phyloP scores from a whole-genome alignment of 305 asterid genomes.

The Fraxinus angustifolia region DNA sequence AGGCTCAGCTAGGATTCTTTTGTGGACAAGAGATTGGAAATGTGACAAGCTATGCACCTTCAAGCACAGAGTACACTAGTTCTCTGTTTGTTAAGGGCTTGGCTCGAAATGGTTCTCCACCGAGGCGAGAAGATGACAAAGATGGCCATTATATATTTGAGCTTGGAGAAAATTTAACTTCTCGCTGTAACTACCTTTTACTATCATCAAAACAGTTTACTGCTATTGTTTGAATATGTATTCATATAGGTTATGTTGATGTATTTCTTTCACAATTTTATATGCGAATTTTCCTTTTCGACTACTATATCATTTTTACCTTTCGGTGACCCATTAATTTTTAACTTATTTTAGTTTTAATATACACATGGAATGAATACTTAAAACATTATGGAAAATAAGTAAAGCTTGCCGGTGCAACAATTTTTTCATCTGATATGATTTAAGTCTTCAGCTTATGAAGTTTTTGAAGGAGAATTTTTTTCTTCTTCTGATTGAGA shows the following conservation, averaged over 20 bases:
- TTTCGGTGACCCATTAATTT: background rate
- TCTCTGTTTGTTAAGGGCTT: constrained; percentile 33
- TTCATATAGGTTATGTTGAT: background rate
- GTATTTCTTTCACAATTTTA: background rate
- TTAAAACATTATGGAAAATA: background rate
- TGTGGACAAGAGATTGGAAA: constrained; percentile 52
- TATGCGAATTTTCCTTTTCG: background rate
- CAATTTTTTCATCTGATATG: background rate
- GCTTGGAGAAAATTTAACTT: background rate
- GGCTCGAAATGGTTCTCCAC: background rate
- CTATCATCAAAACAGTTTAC: constrained; percentile 1
- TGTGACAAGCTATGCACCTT: constrained; percentile 49
- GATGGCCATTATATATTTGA: background rate
- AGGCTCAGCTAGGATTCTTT: constrained; percentile 53
- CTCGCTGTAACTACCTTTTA: background rate
- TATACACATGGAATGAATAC: background rate
- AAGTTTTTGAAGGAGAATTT: background rate
- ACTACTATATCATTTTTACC: background rate
- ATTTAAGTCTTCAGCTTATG: background rate
- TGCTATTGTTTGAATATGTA: constrained; percentile 4
- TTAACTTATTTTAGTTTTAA: background rate
- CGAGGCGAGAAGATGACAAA: background rate
- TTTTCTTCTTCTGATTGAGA: background rate
- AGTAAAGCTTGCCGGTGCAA: background rate
- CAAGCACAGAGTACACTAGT: constrained; percentile 34